Conservation (phyloP, 306 rosid genomes). For the Sindora glabra region DNA sequence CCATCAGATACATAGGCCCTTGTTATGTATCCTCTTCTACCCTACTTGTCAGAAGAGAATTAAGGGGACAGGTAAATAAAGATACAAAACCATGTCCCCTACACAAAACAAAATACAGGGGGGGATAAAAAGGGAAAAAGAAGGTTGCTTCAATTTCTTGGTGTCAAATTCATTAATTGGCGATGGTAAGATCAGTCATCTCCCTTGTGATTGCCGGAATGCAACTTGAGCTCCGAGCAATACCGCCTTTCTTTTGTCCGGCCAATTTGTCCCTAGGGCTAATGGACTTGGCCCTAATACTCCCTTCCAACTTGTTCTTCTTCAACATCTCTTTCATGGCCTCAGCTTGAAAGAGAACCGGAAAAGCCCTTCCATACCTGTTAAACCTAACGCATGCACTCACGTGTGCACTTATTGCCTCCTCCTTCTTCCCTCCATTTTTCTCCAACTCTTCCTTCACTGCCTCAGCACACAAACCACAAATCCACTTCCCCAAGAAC, state of each 20-base stretch:
- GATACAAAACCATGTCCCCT: neutral
- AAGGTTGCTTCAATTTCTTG: too few relatives aligned
- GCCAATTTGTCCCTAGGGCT: constrained; percentile 75
- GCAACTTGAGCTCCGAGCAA: constrained; percentile 85
- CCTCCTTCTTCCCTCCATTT: constrained; percentile 65
- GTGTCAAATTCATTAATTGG: constrained; percentile 15
- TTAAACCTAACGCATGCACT: constrained; percentile 80
- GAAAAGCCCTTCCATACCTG: constrained; percentile 76
- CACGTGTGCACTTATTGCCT: constrained; percentile 60
- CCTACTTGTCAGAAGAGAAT: neutral
- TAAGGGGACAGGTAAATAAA: neutral
- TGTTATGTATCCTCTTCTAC: neutral
- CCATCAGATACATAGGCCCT: neutral
- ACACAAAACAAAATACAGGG: too few relatives aligned
- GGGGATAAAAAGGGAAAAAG: too few relatives aligned
- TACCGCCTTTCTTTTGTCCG: constrained; percentile 48
- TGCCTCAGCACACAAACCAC: constrained; percentile 83
- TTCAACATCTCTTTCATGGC: constrained; percentile 93
- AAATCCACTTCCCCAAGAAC: constrained; percentile 65
- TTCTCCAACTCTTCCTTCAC: constrained; percentile 85
- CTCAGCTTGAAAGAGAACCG: constrained; percentile 77
- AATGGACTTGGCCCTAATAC: constrained; percentile 68
- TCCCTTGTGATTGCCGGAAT: constrained; percentile 80
- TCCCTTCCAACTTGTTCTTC: constrained; percentile 57
- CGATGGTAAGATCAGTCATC: constrained; percentile 39